Evolutionary conservation across 2,329 filamentous ascomycete genomes (phyloP).

Genomic region (Fusarium odoratissimum): DNA sequence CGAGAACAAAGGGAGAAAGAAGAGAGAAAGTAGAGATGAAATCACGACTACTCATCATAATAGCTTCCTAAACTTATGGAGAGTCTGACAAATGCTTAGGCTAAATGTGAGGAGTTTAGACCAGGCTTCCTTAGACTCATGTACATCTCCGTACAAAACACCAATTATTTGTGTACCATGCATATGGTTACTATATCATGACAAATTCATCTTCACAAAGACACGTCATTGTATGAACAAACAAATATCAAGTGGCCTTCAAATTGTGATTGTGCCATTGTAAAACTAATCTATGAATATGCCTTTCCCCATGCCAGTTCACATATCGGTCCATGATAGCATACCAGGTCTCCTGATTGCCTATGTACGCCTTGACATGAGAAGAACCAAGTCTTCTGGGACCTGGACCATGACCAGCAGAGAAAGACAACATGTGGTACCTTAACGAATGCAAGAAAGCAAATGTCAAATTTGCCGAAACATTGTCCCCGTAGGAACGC

Average conservation of each 20-base stretch:
- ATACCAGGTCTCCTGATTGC: conserved; percentile 11
- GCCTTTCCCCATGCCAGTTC: conserved; percentile 16
- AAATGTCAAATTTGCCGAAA: conserved; percentile 49
- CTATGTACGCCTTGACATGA: conserved; percentile 21
- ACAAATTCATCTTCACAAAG: neutral
- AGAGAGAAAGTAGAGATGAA: neutral
- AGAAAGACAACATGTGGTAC: conserved; percentile 30
- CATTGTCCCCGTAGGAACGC: conserved; percentile 42
- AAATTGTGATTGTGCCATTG: conserved; percentile 47
- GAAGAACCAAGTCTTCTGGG: neutral
- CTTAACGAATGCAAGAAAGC: conserved; percentile 47
- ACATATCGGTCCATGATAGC: conserved; percentile 15
- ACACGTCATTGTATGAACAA: neutral
- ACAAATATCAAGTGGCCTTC: conserved; percentile 23
- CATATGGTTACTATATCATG: neutral
- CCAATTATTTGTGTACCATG: neutral
- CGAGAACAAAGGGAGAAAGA: accelerated
- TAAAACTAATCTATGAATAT: conserved; percentile 47
- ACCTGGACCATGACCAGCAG: conserved; percentile 14
- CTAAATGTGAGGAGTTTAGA: neutral
- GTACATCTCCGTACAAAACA: neutral
- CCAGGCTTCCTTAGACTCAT: no score
- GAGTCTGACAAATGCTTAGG: neutral
- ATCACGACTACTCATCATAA: neutral
- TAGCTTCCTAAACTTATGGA: no score